phyloP scores from a whole-genome alignment of 805 yeast genomes.

The Metschnikowia shivogae region DNA sequence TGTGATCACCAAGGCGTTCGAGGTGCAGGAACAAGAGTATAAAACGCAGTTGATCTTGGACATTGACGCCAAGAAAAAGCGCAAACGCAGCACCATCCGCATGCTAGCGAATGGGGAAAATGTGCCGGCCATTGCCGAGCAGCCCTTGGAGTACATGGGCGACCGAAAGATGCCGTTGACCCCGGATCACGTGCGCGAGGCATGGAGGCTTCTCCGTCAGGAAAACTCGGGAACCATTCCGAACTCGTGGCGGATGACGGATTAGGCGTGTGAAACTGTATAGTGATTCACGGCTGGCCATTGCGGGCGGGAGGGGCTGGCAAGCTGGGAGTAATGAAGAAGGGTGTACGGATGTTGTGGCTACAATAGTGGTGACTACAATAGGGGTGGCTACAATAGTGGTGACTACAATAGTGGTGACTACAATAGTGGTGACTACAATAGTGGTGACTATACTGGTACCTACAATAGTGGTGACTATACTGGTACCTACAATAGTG shows the following conservation, averaged over 20 bases:
- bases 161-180: slow-evolving; percentile 56
- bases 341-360: too few species aligned
- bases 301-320: too few species aligned
- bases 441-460: too few species aligned
- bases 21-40: slow-evolving; percentile 56
- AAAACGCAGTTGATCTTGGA: slow-evolving; percentile 37
- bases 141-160: slow-evolving; percentile 33
- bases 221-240: slow-evolving; percentile 63
- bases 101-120: slow-evolving; percentile 36
- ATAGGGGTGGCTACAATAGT: too few species aligned
- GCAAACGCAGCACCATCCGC: slow-evolving; percentile 30
- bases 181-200: slow-evolving; percentile 85
- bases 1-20: slow-evolving; percentile 75
- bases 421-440: too few species aligned
- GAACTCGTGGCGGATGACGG: slow-evolving; percentile 54
- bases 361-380: too few species aligned
- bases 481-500: too few species aligned
- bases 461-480: too few species aligned
- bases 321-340: too few species aligned
- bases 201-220: slow-evolving; percentile 70
- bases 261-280: neutral
- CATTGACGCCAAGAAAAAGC: slow-evolving; percentile 36
- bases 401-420: too few species aligned
- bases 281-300: too few species aligned
- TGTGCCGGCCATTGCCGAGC: slow-evolving; percentile 16